Base-by-base conservation (phyloP, 2,329 filamentous ascomycete species). In the Nemania abortiva region DNA sequence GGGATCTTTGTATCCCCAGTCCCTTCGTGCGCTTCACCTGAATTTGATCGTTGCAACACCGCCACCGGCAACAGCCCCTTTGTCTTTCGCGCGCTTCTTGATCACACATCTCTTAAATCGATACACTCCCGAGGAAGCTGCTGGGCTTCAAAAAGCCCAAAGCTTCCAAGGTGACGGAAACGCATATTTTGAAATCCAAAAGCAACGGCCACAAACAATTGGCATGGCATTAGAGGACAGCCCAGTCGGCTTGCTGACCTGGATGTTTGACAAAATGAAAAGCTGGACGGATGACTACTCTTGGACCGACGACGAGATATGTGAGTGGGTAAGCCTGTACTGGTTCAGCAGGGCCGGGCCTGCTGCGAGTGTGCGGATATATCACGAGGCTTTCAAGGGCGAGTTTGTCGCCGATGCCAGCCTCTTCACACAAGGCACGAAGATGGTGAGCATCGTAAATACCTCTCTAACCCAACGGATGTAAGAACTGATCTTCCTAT, bases 91-190 rank as follows among this genome's bases (percentile, higher is more conserved):
- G 4, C 47, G 11, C 4, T 50, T 50, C 11, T 22, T 50, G n/a
- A 50, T 18, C 11, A 50, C 47, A 4, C 47, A 50, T 18, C 11
- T 50, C 3, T 11, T 50, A 15, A 50, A 50, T 22, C 5, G 47
- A 11, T 50, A 50, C 47, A 50, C 47, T 7, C 47, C 47, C n/a
- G 3, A 20, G 47, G 47, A 50, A 50, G 6, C 6, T 7, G 6
- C 39, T 3, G 39, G 39, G 3, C 39, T 42, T 37, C 34, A 37
- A 42, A 42, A 42, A 18, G 39, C 39, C 15, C 39, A 42, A 18
- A 15, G 11, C 79, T 87, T 5, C 31, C 31, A 34, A 9, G 31
- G 9, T 34, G 9, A 34, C 9, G 31, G 31, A 5, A 34, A 5
- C 9, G 68, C 53, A 2, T 70, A 70, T 39, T 52, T 49, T 31